These are phyloP conservation scores for Globisporangium irregulare DNA, from an alignment of 352 stramenopile species.

Conservation along the genomic window DNA sequence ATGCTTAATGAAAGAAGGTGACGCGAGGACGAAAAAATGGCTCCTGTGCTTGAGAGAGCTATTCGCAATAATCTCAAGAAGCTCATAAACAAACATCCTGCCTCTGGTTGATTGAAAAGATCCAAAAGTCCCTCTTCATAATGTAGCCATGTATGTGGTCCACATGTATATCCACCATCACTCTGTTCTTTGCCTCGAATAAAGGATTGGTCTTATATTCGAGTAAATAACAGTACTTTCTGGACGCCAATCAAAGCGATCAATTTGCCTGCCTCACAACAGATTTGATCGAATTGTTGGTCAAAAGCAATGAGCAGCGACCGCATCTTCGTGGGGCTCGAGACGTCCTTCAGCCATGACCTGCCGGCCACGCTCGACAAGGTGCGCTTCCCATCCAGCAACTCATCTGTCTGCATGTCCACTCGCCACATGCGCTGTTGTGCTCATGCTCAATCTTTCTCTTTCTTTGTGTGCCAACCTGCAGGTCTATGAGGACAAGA, in stretches of 20 bases:
- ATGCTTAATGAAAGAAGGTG: no score
- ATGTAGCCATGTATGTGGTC: slow-evolving; percentile 6
- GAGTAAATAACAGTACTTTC: neutral
- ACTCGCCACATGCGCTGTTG: neutral
- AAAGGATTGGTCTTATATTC: neutral
- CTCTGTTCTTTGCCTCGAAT: neutral
- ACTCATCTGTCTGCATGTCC: neutral
- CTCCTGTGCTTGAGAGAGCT: no score
- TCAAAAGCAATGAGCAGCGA: slow-evolving; percentile 28
- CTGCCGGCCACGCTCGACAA: slow-evolving; percentile 61
- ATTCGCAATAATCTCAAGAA: no score
- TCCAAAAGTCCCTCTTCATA: neutral
- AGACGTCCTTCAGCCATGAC: slow-evolving; percentile 74
- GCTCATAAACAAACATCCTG: no score
- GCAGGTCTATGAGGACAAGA: slow-evolving; percentile 73
- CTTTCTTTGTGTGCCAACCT: neutral
- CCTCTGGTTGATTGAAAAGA: neutral
- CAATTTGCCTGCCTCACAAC: no score
- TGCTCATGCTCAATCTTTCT: neutral
- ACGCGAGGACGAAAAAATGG: no score
- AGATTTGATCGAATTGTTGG: neutral
- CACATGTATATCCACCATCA: neutral
- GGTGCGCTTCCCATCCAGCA: slow-evolving; percentile 17
- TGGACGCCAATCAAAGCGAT: neutral
- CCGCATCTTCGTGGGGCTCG: slow-evolving; percentile 72